phyloP scores from a whole-genome alignment of 2,329 filamentous ascomycete species.

The Fusarium neocosmosporiellum region DNA sequence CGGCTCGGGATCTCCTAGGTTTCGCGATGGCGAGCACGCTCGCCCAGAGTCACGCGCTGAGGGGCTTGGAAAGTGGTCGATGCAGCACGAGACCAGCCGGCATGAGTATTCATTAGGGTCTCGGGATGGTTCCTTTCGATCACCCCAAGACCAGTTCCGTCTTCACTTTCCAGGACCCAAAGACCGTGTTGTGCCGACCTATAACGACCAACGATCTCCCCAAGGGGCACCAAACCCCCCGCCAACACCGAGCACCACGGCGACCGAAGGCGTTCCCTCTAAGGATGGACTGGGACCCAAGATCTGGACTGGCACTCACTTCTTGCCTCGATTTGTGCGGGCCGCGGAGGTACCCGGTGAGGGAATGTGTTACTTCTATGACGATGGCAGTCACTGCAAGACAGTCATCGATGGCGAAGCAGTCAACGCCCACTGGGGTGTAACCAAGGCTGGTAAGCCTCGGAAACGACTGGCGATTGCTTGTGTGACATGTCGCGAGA shows the following conservation, averaged over 20 bases:
- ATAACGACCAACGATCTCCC: conserved; percentile 42
- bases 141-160: conserved; percentile 50
- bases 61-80: conserved; percentile 51
- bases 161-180: conserved; percentile 52
- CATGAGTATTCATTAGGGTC: conserved; percentile 60
- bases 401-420: conserved; percentile 86
- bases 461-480: conserved; percentile 91
- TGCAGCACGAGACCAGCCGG: conserved; percentile 53
- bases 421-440: conserved; percentile 92
- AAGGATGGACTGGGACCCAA: conserved; percentile 74
- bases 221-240: conserved; percentile 42
- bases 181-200: conserved; percentile 44
- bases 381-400: conserved; percentile 85
- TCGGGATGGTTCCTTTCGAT: conserved; percentile 51
- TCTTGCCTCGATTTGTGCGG: conserved; percentile 73
- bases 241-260: conserved; percentile 44
- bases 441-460: conserved; percentile 94
- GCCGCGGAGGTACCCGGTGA: conserved; percentile 79
- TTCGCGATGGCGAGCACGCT: conserved; percentile 52
- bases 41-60: conserved; percentile 51
- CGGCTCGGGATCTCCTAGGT: conserved; percentile 58
- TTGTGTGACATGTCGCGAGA: conserved; percentile 93
- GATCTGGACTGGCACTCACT: conserved; percentile 76
- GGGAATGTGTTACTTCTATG: conserved; percentile 86
- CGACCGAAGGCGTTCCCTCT: conserved; percentile 57